phyloP scores from a whole-genome alignment of 306 rosid species.

The Medicago ruthenica region DNA sequence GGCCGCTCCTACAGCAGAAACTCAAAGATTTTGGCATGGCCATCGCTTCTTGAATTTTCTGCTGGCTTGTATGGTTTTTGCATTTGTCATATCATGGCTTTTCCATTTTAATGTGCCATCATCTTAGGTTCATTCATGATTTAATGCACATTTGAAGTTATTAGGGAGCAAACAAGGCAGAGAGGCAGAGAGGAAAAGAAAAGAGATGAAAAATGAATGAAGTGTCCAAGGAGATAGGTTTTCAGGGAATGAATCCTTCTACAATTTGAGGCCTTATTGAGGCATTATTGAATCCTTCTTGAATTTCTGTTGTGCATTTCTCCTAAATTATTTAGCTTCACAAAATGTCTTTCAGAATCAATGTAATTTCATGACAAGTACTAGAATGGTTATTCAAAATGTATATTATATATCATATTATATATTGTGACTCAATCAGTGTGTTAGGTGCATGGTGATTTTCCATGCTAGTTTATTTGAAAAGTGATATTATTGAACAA shows the following conservation, averaged over 20 bases:
- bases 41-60: conserved; percentile 90
- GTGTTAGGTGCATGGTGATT: neutral
- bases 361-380: conserved; percentile 39
- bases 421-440: conserved; percentile 20
- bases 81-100: conserved; percentile 95
- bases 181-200: neutral
- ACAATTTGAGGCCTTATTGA: conserved; percentile 40
- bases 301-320: conserved; percentile 46
- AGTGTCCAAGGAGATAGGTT: conserved; percentile 18
- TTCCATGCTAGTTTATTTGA: conserved; percentile 3
- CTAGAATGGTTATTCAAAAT: conserved; percentile 47
- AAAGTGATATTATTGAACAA: neutral
- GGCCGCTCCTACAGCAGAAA: conserved; percentile 56
- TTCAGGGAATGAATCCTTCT: conserved; percentile 28
- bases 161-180: conserved; percentile 11
- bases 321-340: conserved; percentile 42
- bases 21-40: conserved; percentile 90
- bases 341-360: conserved; percentile 38
- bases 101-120: conserved; percentile 85
- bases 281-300: conserved; percentile 21
- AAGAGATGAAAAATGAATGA: neutral
- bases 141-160: conserved; percentile 32
- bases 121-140: conserved; percentile 37
- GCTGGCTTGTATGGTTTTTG: conserved; percentile 93
- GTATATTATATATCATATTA: conserved; percentile 35